Base-by-base conservation (phyloP, 352 stramenopile species). In the Phytophthora europaea region DNA sequence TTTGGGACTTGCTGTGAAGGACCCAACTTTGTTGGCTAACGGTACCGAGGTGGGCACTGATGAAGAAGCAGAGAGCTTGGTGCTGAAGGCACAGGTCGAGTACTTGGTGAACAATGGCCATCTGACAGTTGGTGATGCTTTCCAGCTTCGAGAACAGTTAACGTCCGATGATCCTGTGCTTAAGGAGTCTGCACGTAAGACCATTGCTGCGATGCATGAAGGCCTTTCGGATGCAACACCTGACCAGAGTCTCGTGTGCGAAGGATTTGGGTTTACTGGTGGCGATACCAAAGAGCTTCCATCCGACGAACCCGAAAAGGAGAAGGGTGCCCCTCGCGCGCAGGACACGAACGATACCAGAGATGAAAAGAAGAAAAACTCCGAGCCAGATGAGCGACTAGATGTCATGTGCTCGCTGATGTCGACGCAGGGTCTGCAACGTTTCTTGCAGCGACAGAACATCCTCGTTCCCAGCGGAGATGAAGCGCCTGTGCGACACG, bases 371-470 rank as follows among this genome's bases (percentile, higher is more conserved):
- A 71, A 71, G 59, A 55, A 56, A 50, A 59, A 6, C 6, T 12
- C 26, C 6, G 55, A 80, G 47, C 75, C 67, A 36, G 77, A 88
- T 50, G 72, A 82, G 52, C 80, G 88, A 18, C 72, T 96, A 26
- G 85, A 96, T 65, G 89, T 93, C 53, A 67, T 96, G 54, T 96
- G 89, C 74, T 96, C 89, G 55, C 67, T 96, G 22, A 71, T 96
- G 67, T 96, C 89, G n/a, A 90, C 87, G 2, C 75, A 85, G 7
- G 89, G 84, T 15, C 65, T 96, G 45, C 80, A 87, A n/a, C 79
- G 82, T 36, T 92, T 88, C 60, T 75, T 96, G 23, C 68, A 91
- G 51, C 72, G 76, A 31, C 82, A 94, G 43, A 75, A 88, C 57
- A 87, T 94, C 22, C 16, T 80, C 10, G 77, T 91, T 23, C 56